A percentile compares a stretch with the other conserved stretches of the same genome.
Conservation (phyloP, 169 alveolate species). For the Eimeria maxima region DNA sequence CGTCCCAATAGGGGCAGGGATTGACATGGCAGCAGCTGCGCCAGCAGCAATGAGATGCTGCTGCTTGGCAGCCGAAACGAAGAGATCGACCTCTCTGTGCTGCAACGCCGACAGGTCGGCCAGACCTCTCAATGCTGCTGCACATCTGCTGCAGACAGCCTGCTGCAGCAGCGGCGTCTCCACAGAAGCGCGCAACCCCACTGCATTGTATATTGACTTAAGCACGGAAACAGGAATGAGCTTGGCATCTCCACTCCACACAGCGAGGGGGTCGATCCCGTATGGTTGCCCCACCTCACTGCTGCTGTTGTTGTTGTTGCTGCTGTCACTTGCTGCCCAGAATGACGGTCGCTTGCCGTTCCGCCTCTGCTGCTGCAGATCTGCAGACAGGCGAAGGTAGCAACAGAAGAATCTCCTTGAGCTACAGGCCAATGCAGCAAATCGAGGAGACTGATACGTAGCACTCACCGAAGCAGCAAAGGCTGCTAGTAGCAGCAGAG, state of each 20-base stretch:
- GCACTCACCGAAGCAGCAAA: background rate
- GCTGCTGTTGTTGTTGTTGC: constrained; percentile 30
- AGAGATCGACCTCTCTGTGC: constrained; percentile 53
- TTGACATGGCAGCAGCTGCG: constrained; percentile 7
- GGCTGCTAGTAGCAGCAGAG: background rate
- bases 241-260: constrained; percentile 82
- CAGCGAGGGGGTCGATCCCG: constrained; percentile 75
- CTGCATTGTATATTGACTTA: constrained; percentile 36
- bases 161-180: constrained; percentile 77
- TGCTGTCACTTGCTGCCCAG: constrained; percentile 45
- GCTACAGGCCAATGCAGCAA: background rate
- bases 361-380: constrained; percentile 54
- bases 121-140: constrained; percentile 79
- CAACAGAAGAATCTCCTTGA: background rate
- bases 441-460: too few species aligned
- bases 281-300: constrained; percentile 43
- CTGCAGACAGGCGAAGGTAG: constrained; percentile 31
- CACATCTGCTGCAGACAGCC: constrained; percentile 76
- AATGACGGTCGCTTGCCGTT: constrained; percentile 59
- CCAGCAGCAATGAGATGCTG: constrained; percentile 48
- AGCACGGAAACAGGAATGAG: constrained; percentile 29
- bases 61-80: constrained; percentile 63
- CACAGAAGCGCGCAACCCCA: constrained; percentile 67
- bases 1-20: background rate
- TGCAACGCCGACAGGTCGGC: constrained; percentile 73